phyloP scores from a whole-genome alignment of 192 early-diverging fungal genomes.

The Funneliformis geosporum region DNA sequence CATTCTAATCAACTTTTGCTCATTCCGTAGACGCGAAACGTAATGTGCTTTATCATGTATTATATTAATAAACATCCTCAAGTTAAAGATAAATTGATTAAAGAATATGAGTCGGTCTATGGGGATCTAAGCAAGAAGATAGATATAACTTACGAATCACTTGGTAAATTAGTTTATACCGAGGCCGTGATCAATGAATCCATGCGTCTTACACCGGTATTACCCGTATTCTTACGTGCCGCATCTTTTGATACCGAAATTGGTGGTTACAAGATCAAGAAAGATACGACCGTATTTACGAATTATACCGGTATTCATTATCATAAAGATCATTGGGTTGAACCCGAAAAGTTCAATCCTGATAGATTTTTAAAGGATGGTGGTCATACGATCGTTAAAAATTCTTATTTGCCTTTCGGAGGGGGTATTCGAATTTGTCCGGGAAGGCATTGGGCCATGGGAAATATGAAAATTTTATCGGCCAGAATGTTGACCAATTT shows the following conservation, averaged over 20 bases:
- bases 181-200: conserved; percentile 18
- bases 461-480: neutral
- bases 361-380: neutral
- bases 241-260: neutral
- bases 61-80: neutral
- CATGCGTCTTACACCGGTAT: neutral
- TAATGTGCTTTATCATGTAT: neutral
- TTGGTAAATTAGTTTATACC: conserved; percentile 1
- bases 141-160: neutral
- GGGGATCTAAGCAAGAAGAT: neutral
- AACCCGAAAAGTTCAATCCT: neutral
- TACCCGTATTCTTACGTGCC: neutral
- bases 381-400: neutral
- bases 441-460: conserved; percentile 1
- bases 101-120: neutral
- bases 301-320: neutral
- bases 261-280: conserved; percentile 4
- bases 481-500: neutral
- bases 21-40: conserved; percentile 4
- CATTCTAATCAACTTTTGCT: neutral
- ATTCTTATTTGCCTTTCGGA: neutral
- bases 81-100: neutral
- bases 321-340: neutral
- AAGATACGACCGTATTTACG: neutral
- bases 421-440: conserved; percentile 8